Evolutionary conservation across 1,139 yeast species (phyloP).

Genomic region (Schizosaccharomyces versatilis): DNA sequence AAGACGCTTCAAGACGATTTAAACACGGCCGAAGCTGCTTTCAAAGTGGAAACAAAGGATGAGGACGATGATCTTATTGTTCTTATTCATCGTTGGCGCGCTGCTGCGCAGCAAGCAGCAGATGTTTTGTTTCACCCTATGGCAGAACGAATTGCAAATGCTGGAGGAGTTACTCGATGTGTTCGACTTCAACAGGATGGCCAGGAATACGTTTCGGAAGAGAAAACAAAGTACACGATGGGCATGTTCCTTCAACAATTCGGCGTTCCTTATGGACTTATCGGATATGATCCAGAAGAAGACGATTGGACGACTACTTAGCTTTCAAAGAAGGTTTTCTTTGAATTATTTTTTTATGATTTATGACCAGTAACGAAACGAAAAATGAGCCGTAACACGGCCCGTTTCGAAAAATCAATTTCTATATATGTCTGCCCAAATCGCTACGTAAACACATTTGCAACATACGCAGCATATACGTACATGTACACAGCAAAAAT

Average conservation of each 20-base stretch:
- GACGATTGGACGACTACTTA: background rate
- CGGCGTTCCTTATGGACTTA: conserved; percentile 5
- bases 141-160: conserved; percentile 6
- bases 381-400: too few relatives aligned
- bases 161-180: conserved; percentile 3
- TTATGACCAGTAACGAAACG: too few relatives aligned
- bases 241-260: conserved; percentile 5
- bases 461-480: too few relatives aligned
- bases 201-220: background rate
- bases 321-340: background rate
- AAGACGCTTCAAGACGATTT: background rate
- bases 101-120: conserved; percentile 7
- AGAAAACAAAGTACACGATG: conserved; percentile 6
- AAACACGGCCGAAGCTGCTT: conserved; percentile 3
- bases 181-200: background rate
- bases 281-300: conserved; percentile 3
- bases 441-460: too few relatives aligned
- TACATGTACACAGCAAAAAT: too few relatives aligned
- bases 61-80: conserved; percentile 4
- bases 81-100: conserved; percentile 3
- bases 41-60: conserved; percentile 4
- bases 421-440: too few relatives aligned
- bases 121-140: conserved; percentile 3
- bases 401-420: too few relatives aligned
- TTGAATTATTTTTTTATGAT: too few relatives aligned